phyloP scores from a whole-genome alignment of 352 stramenopile genomes.

The Phytophthora tentaculata region DNA sequence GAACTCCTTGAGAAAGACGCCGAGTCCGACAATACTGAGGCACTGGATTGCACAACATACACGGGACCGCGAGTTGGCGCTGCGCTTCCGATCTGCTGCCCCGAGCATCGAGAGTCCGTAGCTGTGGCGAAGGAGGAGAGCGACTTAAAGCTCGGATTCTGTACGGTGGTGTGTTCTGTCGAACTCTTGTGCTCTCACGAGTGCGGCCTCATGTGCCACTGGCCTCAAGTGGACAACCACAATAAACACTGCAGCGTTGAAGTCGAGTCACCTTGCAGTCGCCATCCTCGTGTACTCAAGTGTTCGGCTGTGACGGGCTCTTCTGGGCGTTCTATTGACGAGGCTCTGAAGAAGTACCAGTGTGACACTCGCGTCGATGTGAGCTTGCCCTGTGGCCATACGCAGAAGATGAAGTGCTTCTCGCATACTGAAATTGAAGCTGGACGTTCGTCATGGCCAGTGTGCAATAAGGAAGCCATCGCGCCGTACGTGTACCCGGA shows the following conservation, averaged over 20 bases:
- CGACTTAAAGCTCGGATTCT: slow-evolving; percentile 81
- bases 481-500: slow-evolving; percentile 70
- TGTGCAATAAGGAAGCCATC: slow-evolving; percentile 64
- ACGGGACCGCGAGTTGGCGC: slow-evolving; percentile 52
- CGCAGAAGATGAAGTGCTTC: slow-evolving; percentile 57
- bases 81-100: slow-evolving; percentile 80
- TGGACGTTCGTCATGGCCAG: slow-evolving; percentile 42
- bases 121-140: slow-evolving; percentile 37
- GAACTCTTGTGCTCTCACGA: slow-evolving; percentile 67
- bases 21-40: slow-evolving; percentile 44
- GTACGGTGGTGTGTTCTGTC: slow-evolving; percentile 65
- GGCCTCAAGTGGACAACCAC: slow-evolving; percentile 58
- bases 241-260: slow-evolving; percentile 61
- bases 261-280: slow-evolving; percentile 71
- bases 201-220: slow-evolving; percentile 79
- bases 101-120: slow-evolving; percentile 58
- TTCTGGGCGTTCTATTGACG: slow-evolving; percentile 29
- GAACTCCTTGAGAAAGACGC: slow-evolving; percentile 50
- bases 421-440: slow-evolving; percentile 50
- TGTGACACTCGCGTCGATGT: slow-evolving; percentile 65
- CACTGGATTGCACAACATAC: slow-evolving; percentile 47
- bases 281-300: slow-evolving; percentile 54
- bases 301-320: slow-evolving; percentile 58
- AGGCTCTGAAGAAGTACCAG: slow-evolving; percentile 57
- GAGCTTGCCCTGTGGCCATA: slow-evolving; percentile 70